Base-by-base conservation (phyloP, 73 alveolate species). In the Tetrahymena borealis region DNA sequence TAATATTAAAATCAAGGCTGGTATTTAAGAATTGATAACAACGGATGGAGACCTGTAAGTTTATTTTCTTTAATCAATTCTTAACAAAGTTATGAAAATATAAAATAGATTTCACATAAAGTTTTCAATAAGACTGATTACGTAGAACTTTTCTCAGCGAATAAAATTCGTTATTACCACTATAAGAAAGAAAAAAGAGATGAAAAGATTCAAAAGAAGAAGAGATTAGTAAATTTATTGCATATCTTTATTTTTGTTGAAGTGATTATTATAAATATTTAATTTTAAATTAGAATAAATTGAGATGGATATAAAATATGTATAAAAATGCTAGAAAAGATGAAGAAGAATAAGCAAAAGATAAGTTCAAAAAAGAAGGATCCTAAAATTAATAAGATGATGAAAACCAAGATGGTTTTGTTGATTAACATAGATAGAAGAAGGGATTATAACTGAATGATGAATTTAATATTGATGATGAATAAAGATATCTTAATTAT, bases 41-140 rank as follows among this genome's bases (percentile, higher is more conserved):
- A 97, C 91, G 99, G 99, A 18, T 97, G 99, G 98, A 96, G 99
- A 94, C 99, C 98, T 11, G 97, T 96, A 40, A 90, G 60, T 1
- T 60, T 39, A 24, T 35, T 94, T 94, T 78, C 38, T 32, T 24
- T 20, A 78, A 79, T 15, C 33, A 40, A 33, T 78, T 7, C 24
- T 60, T 32, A 60, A 3, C 7, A 24, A 60, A 60, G 28, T 24
- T 1, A 2, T 15, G 10, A 24, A 28, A 24, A 60, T 7, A 3
- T 60, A 60, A 20, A 60, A 60, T 90, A 95, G 98, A 97, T 97
- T 35, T 94, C 97, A 8, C 97, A 97, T 90, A 97, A 97, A 93
- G 95, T 95, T 39, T 79, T 97, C 79, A 90, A 96, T n/a, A 97
- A 97, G n/a, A 94, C 92, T 40, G 99, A 97, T 90, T 39, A 91